phyloP scores from a whole-genome alignment of 1,284 basidiomycete genomes.

The Schizophyllum commune region DNA sequence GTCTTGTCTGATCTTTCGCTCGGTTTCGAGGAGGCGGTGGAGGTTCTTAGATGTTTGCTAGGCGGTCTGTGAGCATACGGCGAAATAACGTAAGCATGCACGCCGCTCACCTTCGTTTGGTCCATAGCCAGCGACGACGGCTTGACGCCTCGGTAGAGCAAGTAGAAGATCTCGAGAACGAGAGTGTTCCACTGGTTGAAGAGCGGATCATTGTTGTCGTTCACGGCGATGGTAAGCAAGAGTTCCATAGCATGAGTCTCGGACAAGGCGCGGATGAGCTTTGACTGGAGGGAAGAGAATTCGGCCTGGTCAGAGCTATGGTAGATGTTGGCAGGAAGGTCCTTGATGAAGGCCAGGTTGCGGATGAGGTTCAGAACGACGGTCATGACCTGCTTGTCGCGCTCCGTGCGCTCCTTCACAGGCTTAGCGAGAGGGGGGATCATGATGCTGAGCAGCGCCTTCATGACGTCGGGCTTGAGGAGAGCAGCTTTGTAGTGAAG shows the following conservation, averaged over 20 bases:
- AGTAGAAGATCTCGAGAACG: conserved; percentile 84
- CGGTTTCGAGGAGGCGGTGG: conserved; percentile 63
- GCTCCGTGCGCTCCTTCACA: conserved; percentile 58
- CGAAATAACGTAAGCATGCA: conserved; percentile 4
- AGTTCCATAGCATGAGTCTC: conserved; percentile 73
- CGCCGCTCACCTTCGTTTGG: conserved; percentile 52
- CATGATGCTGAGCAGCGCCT: conserved; percentile 62
- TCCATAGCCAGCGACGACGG: conserved; percentile 58
- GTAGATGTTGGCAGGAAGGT: conserved; percentile 62
- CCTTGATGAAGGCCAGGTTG: conserved; percentile 86
- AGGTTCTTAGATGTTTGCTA: conserved; percentile 66
- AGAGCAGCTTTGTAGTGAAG: conserved; percentile 81
- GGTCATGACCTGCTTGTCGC: conserved; percentile 81
- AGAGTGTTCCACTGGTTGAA: conserved; percentile 83
- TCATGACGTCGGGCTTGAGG: conserved; percentile 57
- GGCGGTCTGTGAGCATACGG: conserved; percentile 5
- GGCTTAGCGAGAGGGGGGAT: conserved; percentile 63
- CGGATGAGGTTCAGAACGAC: conserved; percentile 86
- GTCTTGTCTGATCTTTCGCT: conserved; percentile 55
- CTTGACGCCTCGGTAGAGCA: conserved; percentile 74
- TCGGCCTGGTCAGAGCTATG: conserved; percentile 71
- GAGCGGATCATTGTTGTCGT: conserved; percentile 59
- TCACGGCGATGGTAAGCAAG: conserved; percentile 77
- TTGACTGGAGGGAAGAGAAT: conserved; percentile 69
- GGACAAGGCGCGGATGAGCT: conserved; percentile 64